Evolutionary conservation across 768 basidiomycete genomes (phyloP), one percentile per base, ranked within the genome.

Genomic region (Boletellus ananiceps): DNA sequence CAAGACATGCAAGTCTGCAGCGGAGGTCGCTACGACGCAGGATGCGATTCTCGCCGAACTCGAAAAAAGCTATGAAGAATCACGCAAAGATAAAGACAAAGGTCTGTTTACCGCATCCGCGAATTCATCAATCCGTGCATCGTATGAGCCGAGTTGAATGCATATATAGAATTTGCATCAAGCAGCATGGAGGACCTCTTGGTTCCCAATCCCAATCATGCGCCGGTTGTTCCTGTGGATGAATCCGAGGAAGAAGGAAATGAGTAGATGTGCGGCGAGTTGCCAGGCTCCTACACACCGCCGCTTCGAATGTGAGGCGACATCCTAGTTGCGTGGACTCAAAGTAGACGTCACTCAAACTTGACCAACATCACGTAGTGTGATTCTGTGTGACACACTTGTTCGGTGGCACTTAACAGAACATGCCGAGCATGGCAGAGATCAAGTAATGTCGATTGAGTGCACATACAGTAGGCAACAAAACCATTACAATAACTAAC

Each of bases 11-110:
- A 68, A 62, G 2, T 79, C 78, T 0, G 73, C 84, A 0, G 77
- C 71, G 9, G 83, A 86, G 31, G 72, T 93, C 18, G 61, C 60
- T 2, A 69, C 63, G 7, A 77, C 76, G 69, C 89, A 93, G 63
- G 79, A 86, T 21, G 68, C 66, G 25, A 83, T 91, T 44, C 81
- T 93, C 44, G 69, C 76, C 3, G 84, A 93, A 55, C 74, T 88
- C 15, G 81, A 88, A 64, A 68, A 68, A 16, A 77, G 70, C 46
- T 90, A 84, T 64, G 68, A 73, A 29, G 76, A 79, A 50, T 80
- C 82, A 1, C 69, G 87, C 47, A 69, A 71, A 44, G 49, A 41
- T 3, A 64, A 50, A 35, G 62, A 70, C 4, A 72, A 75, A 71
- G 78, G 84, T 81, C 32, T 31, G 66, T 59, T 33, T 13, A 39